Percentiles rank a stretch among this genome's conserved stretches.
These are phyloP conservation scores for Coleophoma eucalyptorum DNA, from an alignment of 2,329 filamentous ascomycete species.

Conservation along the genomic window DNA sequence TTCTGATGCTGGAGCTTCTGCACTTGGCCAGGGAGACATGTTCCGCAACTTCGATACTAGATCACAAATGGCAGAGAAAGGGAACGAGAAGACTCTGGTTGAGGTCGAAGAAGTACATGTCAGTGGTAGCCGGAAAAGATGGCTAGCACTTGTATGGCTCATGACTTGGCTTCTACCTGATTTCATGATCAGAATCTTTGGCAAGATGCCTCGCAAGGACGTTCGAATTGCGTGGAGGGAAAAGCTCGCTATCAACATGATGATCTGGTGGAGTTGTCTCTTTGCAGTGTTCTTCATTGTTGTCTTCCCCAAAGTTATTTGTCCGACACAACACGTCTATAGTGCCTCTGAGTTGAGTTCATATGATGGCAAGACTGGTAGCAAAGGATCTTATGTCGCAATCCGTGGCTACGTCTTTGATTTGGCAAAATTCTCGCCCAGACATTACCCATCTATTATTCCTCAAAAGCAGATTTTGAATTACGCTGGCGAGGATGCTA, in stretches of 20 bases:
- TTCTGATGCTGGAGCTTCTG: conserved; percentile 90
- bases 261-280: conserved; percentile 87
- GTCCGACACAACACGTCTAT: conserved; percentile 86
- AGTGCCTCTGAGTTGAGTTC: conserved; percentile 71
- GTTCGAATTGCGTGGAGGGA: conserved; percentile 92
- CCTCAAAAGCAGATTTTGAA: conserved; percentile 61
- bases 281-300: conserved; percentile 86
- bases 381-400: conserved; percentile 62
- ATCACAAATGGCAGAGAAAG: conserved; percentile 92
- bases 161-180: conserved; percentile 89
- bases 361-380: conserved; percentile 67
- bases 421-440: conserved; percentile 66
- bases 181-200: conserved; percentile 70
- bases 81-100: conserved; percentile 83
- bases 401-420: conserved; percentile 91
- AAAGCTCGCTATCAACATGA: conserved; percentile 94
- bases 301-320: conserved; percentile 81
- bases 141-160: conserved; percentile 79
- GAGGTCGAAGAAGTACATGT: conserved; percentile 84
- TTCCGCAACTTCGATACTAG: conserved; percentile 95
- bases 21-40: conserved; percentile 91
- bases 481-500: conserved; percentile 88
- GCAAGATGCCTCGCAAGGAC: conserved; percentile 88
- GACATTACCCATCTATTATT: conserved; percentile 70
- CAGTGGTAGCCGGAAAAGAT: conserved; percentile 80